These are phyloP conservation scores for Ustilago shanxiensis DNA, from an alignment of 1,284 basidiomycete genomes.

Conservation along the genomic window DNA sequence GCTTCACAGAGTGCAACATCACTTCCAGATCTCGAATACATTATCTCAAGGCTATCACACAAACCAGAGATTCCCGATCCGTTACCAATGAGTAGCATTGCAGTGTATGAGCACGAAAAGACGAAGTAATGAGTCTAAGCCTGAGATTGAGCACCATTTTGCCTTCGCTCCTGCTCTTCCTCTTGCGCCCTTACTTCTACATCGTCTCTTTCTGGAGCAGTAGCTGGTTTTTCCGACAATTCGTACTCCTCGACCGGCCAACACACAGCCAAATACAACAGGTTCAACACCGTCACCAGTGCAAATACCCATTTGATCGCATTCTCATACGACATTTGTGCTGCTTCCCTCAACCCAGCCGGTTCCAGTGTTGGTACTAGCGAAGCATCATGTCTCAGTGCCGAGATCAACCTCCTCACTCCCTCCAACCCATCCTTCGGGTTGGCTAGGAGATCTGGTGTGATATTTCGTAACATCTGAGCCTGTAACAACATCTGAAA, in stretches of 20 bases:
- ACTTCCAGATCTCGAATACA: too few species aligned
- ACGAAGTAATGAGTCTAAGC: not conserved
- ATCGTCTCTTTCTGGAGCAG: slow-evolving; percentile 2
- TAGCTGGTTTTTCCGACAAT: slow-evolving; percentile 36
- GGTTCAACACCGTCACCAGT: slow-evolving; percentile 79
- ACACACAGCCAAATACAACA: slow-evolving; percentile 65
- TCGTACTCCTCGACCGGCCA: slow-evolving; percentile 42
- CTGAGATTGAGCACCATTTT: slow-evolving; percentile 9
- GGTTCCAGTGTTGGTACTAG: slow-evolving; percentile 80
- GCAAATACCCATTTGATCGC: slow-evolving; percentile 88
- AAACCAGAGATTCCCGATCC: too few species aligned
- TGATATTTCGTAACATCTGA: slow-evolving; percentile 78
- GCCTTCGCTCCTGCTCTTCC: not conserved
- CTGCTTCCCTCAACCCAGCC: slow-evolving; percentile 76
- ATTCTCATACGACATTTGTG: slow-evolving; percentile 83
- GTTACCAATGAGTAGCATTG: too few species aligned
- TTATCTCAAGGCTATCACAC: too few species aligned
- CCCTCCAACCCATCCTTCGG: slow-evolving; percentile 19
- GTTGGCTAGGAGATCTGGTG: slow-evolving; percentile 74
- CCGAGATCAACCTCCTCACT: slow-evolving; percentile 75
- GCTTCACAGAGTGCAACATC: too few species aligned
- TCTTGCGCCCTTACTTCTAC: not conserved
- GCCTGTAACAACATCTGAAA: slow-evolving; percentile 79
- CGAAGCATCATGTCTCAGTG: slow-evolving; percentile 82
- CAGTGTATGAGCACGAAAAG: not conserved